Evolutionary conservation across 139 green algal genomes (phyloP).

Genomic region (Chlorella sp.): DNA sequence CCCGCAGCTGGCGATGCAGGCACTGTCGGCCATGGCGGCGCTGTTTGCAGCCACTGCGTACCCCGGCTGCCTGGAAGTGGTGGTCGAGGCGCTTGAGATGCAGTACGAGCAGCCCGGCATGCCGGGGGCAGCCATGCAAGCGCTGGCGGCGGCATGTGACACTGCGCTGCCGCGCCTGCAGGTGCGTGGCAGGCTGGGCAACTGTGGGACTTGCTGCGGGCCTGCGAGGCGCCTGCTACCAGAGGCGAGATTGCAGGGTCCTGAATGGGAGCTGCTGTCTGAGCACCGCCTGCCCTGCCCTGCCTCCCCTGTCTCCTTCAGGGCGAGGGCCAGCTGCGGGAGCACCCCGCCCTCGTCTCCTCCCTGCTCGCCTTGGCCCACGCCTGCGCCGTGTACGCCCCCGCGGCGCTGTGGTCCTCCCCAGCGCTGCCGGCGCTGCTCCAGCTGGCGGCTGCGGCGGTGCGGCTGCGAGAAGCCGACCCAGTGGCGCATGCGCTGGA

Average conservation of each 20-base stretch:
- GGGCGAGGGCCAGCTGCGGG: slow-evolving; percentile 26
- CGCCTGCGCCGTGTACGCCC: slow-evolving; percentile 68
- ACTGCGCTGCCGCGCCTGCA: slow-evolving; percentile 41
- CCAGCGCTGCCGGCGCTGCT: slow-evolving; percentile 46
- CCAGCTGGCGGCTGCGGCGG: slow-evolving; percentile 36
- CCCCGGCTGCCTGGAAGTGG: slow-evolving; percentile 49
- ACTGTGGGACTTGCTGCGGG: not conserved
- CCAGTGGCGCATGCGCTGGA: slow-evolving; percentile 49
- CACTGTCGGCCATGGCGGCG: slow-evolving; percentile 42
- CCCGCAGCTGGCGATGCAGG: slow-evolving; percentile 53
- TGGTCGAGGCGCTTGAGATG: slow-evolving; percentile 65
- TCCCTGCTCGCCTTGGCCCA: slow-evolving; percentile 63
- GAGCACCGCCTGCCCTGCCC: not conserved
- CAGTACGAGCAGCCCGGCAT: slow-evolving; percentile 33
- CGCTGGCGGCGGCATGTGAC: slow-evolving; percentile 45
- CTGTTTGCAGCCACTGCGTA: slow-evolving; percentile 47
- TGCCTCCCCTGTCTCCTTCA: not conserved
- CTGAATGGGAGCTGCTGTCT: not conserved
- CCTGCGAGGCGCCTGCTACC: no score
- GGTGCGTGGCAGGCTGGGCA: not conserved
- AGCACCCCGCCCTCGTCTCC: slow-evolving; percentile 53
- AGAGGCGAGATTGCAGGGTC: no score
- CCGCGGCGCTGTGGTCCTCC: slow-evolving; percentile 49
- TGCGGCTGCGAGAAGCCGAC: slow-evolving; percentile 59
- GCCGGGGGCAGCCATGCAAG: slow-evolving; percentile 7